Conservation (phyloP, 768 basidiomycete species). For the Trametes cingulata region DNA sequence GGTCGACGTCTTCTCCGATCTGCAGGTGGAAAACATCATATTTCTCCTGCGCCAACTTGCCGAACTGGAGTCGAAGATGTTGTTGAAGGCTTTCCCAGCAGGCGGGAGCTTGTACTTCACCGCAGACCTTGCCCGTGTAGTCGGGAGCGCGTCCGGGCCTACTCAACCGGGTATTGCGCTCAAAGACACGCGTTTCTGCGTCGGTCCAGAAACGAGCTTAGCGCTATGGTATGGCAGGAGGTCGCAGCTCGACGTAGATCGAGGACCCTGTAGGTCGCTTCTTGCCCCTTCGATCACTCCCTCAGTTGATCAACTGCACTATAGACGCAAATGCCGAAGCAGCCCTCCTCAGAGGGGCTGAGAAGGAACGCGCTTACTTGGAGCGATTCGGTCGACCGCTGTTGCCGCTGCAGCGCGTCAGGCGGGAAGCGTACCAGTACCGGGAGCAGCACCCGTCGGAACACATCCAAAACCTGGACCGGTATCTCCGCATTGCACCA, state of each 20-base stretch:
- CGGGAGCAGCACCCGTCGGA: conserved; percentile 43
- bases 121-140: conserved; percentile 45
- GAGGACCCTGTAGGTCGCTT: conserved; percentile 53
- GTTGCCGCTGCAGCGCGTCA: conserved; percentile 42
- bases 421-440: conserved; percentile 48
- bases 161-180: conserved; percentile 36
- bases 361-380: conserved; percentile 53
- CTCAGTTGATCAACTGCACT: conserved; percentile 34
- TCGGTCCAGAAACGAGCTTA: conserved; percentile 42
- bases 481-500: conserved; percentile 49
- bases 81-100: conserved; percentile 49
- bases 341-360: conserved; percentile 42
- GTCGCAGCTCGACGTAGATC: conserved; percentile 46
- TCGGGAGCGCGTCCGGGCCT: conserved; percentile 31
- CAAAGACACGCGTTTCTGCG: conserved; percentile 25
- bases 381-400: conserved; percentile 49
- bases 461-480: conserved; percentile 51
- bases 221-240: conserved; percentile 53
- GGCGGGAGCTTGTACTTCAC: conserved; percentile 53
- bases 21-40: conserved; percentile 40
- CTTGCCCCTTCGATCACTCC: conserved; percentile 32
- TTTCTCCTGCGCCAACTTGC: conserved; percentile 47
- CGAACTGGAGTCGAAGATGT: conserved; percentile 49
- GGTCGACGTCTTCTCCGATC: conserved; percentile 42
- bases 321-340: conserved; percentile 47